Conservation (phyloP, 306 rosid genomes). For the Cicer cuneatum region DNA sequence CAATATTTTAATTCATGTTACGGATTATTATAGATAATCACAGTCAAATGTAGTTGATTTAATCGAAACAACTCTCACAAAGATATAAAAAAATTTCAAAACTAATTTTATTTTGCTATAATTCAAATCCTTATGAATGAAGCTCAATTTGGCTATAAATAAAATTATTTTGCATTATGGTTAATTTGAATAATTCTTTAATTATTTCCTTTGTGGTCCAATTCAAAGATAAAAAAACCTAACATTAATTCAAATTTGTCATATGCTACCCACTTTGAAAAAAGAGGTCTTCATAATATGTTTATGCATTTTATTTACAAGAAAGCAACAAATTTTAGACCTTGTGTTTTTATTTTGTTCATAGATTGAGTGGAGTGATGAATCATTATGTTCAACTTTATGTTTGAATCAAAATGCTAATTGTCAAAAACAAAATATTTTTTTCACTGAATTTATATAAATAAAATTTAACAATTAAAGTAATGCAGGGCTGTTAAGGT, state of each 20-base stretch:
- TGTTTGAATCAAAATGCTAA: neutral
- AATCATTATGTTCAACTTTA: neutral
- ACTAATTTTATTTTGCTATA: neutral
- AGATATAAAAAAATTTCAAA: neutral
- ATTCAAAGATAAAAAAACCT: too few relatives aligned
- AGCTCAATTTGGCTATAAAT: neutral
- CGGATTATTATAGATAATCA: neutral
- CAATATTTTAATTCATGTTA: neutral
- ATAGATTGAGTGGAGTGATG: neutral
- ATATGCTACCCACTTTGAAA: too few relatives aligned
- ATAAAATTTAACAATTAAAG: neutral
- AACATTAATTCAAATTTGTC: too few relatives aligned
- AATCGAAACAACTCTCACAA: neutral
- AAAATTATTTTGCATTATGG: constrained; percentile 18
- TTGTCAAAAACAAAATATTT: neutral
- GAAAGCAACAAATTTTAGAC: too few relatives aligned
- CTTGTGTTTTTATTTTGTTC: too few relatives aligned
- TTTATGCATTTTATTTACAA: too few relatives aligned
- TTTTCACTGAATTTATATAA: neutral
- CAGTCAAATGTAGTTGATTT: neutral
- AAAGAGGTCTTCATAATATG: too few relatives aligned
- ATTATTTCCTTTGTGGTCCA: too few relatives aligned
- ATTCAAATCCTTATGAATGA: constrained; percentile 1
- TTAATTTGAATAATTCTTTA: neutral
- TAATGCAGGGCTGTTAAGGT: constrained; percentile 79